Evolutionary conservation across 306 rosid genomes (phyloP), one percentile per base, ranked within the genome.

Genomic region (Vachellia collinsii): DNA sequence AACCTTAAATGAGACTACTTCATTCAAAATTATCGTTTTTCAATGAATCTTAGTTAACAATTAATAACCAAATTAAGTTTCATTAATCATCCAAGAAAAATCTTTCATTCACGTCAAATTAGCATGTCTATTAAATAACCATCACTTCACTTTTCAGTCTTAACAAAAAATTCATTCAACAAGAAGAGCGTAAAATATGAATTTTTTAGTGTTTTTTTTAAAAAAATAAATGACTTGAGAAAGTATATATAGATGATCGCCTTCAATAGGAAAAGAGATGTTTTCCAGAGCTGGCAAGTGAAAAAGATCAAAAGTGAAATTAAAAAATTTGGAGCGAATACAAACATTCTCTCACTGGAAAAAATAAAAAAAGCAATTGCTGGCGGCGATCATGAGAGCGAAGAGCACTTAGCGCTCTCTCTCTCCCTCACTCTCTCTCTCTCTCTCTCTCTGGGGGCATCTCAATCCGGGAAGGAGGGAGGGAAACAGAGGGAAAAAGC

Each of bases 341-440:
- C 63, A 54, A 54, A 7, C 63, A 56, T 48, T 61, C 25, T 23
- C 41, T 13, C 23, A 16, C 56, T 17, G 3, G n/a, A 0, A 42
- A n/a, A n/a, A 2, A 1, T 3, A 68, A n/a, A 68, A 7, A 20
- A 14, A 29, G 29, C 14, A 50, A 48, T 23, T 14, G 61, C 25
- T 46, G 62, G 76, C 62, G 62, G 76, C 62, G 62, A 48, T 48
- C 14, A 50, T 29, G 76, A 72, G 76, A 16, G 34, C 1, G 29
- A 13, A 8, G 62, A 48, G 14, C 62, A 34, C 58, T 12, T 22
- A 4, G 16, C 38, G 7, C 20, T 47, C 6, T 22, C 54, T 47
- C 19, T 13, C 53, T 14, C 53, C 12, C 53, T 47, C 53, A n/a
- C n/a, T 67, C 20, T 7, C 20, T 47, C 6, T 22, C 54, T 47